Percentiles rank a stretch among this genome's conserved stretches.
Evolutionary conservation across 192 early-diverging fungal species (phyloP).

Genomic region (Podila epigama): DNA sequence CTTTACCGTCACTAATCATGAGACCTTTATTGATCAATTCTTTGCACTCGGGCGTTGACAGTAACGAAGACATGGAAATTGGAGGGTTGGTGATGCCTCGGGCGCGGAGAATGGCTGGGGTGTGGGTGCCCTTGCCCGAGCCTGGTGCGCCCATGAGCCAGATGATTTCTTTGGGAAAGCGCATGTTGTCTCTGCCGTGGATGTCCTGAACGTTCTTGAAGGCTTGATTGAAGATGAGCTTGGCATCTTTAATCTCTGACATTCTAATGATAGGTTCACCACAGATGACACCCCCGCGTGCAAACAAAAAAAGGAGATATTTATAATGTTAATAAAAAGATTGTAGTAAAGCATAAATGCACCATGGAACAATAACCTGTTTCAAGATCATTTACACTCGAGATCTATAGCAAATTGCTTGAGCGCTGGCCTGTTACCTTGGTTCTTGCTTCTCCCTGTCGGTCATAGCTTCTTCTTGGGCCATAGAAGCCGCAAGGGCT

Average conservation of each 20-base stretch:
- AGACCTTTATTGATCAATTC: constrained; percentile 63
- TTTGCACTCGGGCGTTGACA: constrained; percentile 62
- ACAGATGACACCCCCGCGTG: too few species aligned
- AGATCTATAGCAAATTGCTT: not conserved
- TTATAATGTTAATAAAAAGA: not conserved
- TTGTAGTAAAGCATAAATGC: constrained; percentile 2
- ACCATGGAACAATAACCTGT: not conserved
- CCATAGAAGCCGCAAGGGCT: constrained; percentile 24
- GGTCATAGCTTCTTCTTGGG: constrained; percentile 21
- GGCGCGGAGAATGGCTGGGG: constrained; percentile 59
- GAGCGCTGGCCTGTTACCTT: constrained; percentile 3
- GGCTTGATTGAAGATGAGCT: constrained; percentile 66
- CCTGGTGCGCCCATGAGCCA: constrained; percentile 68
- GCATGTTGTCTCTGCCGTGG: constrained; percentile 59
- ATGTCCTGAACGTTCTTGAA: constrained; percentile 65
- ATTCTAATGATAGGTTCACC: constrained; percentile 35
- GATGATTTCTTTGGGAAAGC: constrained; percentile 63
- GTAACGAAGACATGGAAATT: constrained; percentile 61
- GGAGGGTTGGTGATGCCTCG: constrained; percentile 65
- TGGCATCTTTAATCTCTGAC: constrained; percentile 66
- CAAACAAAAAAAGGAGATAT: not conserved
- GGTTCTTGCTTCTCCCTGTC: constrained; percentile 38
- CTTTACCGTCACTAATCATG: constrained; percentile 64
- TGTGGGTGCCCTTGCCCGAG: constrained; percentile 66
- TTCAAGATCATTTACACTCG: not conserved